Conservation (phyloP, 257 asterid genomes). For the Forsythia suspensa region DNA sequence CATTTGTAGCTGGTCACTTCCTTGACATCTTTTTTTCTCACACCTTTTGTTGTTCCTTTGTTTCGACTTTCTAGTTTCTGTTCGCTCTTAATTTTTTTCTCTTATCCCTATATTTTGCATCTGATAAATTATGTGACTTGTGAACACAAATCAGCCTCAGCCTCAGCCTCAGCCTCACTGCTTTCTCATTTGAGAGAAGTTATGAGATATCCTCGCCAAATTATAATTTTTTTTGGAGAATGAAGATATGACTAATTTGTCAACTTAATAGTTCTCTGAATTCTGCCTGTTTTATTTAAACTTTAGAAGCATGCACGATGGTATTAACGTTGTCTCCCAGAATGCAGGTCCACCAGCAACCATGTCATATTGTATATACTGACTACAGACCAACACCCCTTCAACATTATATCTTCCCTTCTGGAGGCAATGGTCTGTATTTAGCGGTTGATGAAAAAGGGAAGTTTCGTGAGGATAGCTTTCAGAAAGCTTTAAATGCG, state of each 20-base stretch:
- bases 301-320: conserved; percentile 7
- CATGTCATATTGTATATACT: conserved; percentile 95
- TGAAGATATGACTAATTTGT: neutral
- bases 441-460: conserved; percentile 93
- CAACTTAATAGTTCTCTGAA: neutral
- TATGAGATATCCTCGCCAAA: neutral
- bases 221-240: neutral
- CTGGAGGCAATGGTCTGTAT: conserved; percentile 94
- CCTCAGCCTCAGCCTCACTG: neutral
- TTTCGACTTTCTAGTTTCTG: neutral
- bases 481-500: conserved; percentile 91
- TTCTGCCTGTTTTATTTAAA: neutral
- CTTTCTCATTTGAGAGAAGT: neutral
- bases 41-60: conserved; percentile 1
- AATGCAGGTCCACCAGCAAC: conserved; percentile 93
- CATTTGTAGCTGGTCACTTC: neutral
- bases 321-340: conserved; percentile 27
- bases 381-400: conserved; percentile 98
- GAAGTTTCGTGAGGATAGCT: conserved; percentile 92
- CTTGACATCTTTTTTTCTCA: neutral
- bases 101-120: neutral
- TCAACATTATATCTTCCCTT: conserved; percentile 92
- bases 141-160: neutral
- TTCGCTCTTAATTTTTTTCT: neutral
- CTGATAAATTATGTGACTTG: neutral